Evolutionary conservation across 1,284 basidiomycete species (phyloP), one percentile per base, ranked within the genome.

Genomic region (Puccinia triticina): DNA sequence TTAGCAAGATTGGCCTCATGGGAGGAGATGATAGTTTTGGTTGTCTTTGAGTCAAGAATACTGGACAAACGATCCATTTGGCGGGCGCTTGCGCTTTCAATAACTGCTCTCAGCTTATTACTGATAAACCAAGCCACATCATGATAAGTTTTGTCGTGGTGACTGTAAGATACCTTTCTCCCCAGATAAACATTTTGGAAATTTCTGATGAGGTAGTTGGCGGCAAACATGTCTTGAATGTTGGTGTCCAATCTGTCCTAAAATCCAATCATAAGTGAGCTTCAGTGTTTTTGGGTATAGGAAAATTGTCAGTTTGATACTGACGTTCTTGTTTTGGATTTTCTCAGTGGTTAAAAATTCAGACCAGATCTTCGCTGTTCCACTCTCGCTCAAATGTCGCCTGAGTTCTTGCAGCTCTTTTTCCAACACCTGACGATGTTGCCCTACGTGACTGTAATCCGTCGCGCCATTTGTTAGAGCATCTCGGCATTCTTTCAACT

Each of bases 281-380:
- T 34, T 16, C 29, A 34, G 1, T 3, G 12, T 34, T 14, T 61
- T 34, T 34, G 18, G 18, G n/a, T 12, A 26, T 37, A 43, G 16
- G 32, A 10, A 43, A 2, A 48, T 12, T 1, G 23, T 43, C 29
- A 57, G 21, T 29, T 23, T 21, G 40, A 66, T 34, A 66, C 64
- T 40, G 2, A 66, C 64, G 8, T 21, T 40, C n/a, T 69, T 37
- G 12, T 26, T n/a, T 48, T 69, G 10, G 1, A n/a, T 2, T 14
- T 69, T 46, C 21, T 69, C 8, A 40, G 2, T 26, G 23, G 40
- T 26, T 29, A 48, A 69, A 1, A 26, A 48, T 46, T 37, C 21
- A 18, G 66, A 43, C 66, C 66, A 69, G 21, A 69, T 48, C 66
- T 69, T 69, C 7, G 66, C 66, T 26, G 40, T 69, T 46, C 40